Evolutionary conservation across 1,139 yeast species (phyloP).

Genomic region (Blastobotrys aristatus): DNA sequence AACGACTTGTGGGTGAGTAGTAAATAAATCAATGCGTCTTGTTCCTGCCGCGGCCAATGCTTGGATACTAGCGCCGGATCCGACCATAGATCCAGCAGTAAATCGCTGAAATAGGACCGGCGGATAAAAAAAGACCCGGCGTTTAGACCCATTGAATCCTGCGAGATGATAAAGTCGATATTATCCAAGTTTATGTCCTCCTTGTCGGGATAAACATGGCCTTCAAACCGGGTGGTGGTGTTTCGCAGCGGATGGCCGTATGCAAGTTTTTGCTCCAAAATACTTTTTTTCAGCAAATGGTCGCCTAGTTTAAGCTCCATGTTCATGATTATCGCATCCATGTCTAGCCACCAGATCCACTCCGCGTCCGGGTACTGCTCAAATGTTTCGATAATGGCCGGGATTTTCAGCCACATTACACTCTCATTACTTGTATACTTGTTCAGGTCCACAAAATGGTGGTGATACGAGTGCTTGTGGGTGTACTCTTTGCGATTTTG

Average conservation of each 20-base stretch:
- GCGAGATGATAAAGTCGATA: slow-evolving; percentile 28
- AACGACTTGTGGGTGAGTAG: slow-evolving; percentile 22
- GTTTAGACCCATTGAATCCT: slow-evolving; percentile 33
- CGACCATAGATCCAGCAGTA: slow-evolving; percentile 25
- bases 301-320: slow-evolving; percentile 27
- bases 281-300: slow-evolving; percentile 30
- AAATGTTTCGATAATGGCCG: slow-evolving; percentile 29
- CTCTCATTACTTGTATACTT: slow-evolving; percentile 15
- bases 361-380: slow-evolving; percentile 28
- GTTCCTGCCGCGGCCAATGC: slow-evolving; percentile 23
- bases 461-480: slow-evolving; percentile 30
- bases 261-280: slow-evolving; percentile 23
- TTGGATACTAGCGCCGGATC: slow-evolving; percentile 18
- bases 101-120: slow-evolving; percentile 25
- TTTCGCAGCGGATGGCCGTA: slow-evolving; percentile 25
- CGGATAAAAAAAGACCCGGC: slow-evolving; percentile 37
- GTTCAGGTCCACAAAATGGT: slow-evolving; percentile 29
- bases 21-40: slow-evolving; percentile 26
- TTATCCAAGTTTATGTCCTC: slow-evolving; percentile 22
- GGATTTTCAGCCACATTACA: slow-evolving; percentile 32
- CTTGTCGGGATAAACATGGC: slow-evolving; percentile 17
- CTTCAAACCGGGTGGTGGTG: slow-evolving; percentile 22
- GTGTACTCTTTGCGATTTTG: slow-evolving; percentile 34
- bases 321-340: slow-evolving; percentile 24
- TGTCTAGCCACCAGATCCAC: slow-evolving; percentile 36